Evolutionary conservation across 306 rosid species (phyloP).

Genomic region (Fagus sylvatica): DNA sequence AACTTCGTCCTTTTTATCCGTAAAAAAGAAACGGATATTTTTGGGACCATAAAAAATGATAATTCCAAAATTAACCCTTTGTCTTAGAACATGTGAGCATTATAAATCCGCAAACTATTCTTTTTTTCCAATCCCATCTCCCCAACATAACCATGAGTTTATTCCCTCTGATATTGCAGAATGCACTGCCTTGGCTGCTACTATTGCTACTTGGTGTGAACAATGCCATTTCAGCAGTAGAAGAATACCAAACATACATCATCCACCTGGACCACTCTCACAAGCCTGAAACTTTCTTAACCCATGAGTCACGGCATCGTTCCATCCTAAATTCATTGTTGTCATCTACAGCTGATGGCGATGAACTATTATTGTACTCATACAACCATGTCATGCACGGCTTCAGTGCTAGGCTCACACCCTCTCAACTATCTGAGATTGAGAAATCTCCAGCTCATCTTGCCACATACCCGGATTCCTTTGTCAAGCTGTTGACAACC

Average conservation of each 20-base stretch:
- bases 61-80: no score
- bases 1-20: no score
- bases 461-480: background rate
- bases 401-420: constrained; percentile 19
- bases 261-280: background rate
- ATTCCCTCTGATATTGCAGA: no score
- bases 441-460: background rate
- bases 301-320: constrained; percentile 2
- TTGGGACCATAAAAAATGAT: no score
- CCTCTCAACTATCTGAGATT: background rate
- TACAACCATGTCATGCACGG: constrained; percentile 28
- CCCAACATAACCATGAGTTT: no score
- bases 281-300: background rate
- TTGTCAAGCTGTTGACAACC: constrained; percentile 15
- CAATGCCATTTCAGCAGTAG: no score
- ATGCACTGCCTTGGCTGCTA: no score
- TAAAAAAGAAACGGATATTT: no score
- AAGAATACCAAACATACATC: background rate
- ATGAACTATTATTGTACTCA: constrained; percentile 8
- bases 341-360: background rate
- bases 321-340: background rate
- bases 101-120: no score
- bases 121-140: no score
- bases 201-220: background rate
- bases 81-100: no score